phyloP scores from a whole-genome alignment of 2,329 filamentous ascomycete genomes.

The Pleoardoris graminearum region DNA sequence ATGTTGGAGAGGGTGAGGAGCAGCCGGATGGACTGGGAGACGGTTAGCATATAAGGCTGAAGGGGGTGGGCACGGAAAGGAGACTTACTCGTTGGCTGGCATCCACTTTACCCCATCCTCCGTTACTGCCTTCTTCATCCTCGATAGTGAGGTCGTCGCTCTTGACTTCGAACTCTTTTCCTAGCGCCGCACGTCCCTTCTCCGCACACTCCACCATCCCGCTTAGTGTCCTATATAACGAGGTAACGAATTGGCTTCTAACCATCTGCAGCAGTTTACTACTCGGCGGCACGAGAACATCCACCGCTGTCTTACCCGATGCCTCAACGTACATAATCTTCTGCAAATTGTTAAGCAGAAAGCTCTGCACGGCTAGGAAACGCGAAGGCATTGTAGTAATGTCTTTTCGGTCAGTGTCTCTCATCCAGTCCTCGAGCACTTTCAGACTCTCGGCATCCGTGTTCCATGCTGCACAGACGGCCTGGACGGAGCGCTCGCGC shows the following conservation, averaged over 20 bases:
- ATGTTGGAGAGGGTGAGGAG: conserved; percentile 93
- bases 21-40: conserved; percentile 78
- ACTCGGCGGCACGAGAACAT: conserved; percentile 84
- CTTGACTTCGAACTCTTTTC: conserved; percentile 58
- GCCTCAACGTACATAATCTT: conserved; percentile 95
- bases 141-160: conserved; percentile 53
- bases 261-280: conserved; percentile 89
- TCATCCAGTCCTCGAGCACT: conserved; percentile 89
- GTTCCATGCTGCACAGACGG: conserved; percentile 89
- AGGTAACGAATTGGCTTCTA: conserved; percentile 87
- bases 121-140: conserved; percentile 29
- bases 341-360: conserved; percentile 83
- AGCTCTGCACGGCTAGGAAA: conserved; percentile 83
- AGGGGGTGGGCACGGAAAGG: neutral
- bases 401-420: conserved; percentile 78
- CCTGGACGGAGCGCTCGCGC: conserved; percentile 82
- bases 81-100: conserved; percentile 40
- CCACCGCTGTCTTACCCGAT: conserved; percentile 72
- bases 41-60: conserved; percentile 15
- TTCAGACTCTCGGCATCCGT: conserved; percentile 92
- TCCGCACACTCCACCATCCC: conserved; percentile 98
- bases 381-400: conserved; percentile 87
- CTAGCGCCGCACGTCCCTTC: conserved; percentile 66
- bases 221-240: conserved; percentile 88
- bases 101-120: conserved; percentile 39